Evolutionary conservation across 352 stramenopile species (phyloP).

Genomic region (Aphanomyces stellatus): DNA sequence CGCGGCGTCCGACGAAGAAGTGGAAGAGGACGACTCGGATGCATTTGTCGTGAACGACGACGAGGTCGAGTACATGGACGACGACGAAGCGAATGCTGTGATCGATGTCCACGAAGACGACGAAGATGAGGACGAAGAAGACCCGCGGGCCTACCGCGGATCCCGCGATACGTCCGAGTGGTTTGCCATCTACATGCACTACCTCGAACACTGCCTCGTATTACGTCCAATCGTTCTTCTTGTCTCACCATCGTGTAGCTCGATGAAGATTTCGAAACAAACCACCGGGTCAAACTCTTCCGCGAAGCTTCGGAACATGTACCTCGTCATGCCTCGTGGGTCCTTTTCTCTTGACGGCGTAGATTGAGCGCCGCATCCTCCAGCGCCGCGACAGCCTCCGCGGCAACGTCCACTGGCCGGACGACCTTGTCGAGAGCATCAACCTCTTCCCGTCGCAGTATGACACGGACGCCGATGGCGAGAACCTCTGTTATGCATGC

Average conservation of each 20-base stretch:
- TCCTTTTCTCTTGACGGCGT: neutral
- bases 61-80: slow-evolving; percentile 82
- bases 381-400: slow-evolving; percentile 59
- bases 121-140: slow-evolving; percentile 32
- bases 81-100: slow-evolving; percentile 57
- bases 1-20: slow-evolving; percentile 41
- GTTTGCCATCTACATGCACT: slow-evolving; percentile 79
- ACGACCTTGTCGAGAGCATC: slow-evolving; percentile 52
- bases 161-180: slow-evolving; percentile 64
- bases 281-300: slow-evolving; percentile 41
- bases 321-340: slow-evolving; percentile 22
- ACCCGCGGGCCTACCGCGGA: slow-evolving; percentile 28
- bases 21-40: slow-evolving; percentile 63
- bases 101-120: slow-evolving; percentile 25
- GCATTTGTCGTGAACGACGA: slow-evolving; percentile 74
- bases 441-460: slow-evolving; percentile 33
- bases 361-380: slow-evolving; percentile 70
- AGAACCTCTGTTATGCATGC: slow-evolving; percentile 62
- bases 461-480: slow-evolving; percentile 26
- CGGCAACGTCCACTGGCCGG: slow-evolving; percentile 57
- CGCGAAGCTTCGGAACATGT: slow-evolving; percentile 47
- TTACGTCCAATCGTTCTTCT: neutral
- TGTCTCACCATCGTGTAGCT: slow-evolving; percentile 14
- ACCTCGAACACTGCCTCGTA: slow-evolving; percentile 61
- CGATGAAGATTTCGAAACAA: slow-evolving; percentile 46